phyloP scores from a whole-genome alignment of 108 stramenopile genomes.

The Poteriospumella lacustris region DNA sequence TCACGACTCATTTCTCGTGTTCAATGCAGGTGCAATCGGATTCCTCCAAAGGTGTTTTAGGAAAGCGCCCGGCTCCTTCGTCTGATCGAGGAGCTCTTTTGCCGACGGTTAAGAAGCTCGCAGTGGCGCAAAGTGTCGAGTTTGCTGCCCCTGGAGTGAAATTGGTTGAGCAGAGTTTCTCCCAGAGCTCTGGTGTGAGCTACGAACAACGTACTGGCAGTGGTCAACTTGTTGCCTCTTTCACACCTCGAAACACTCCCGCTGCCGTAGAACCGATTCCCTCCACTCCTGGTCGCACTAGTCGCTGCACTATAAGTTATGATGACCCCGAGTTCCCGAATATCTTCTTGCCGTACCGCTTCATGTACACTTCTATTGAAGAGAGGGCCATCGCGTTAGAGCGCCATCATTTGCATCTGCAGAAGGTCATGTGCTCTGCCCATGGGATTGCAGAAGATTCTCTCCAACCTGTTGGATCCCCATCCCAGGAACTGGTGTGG shows the following conservation, averaged over 20 bases:
- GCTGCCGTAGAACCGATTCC: neutral
- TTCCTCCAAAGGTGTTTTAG: neutral
- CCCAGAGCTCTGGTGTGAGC: too few relatives aligned
- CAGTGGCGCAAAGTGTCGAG: too few relatives aligned
- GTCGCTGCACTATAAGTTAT: neutral
- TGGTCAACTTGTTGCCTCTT: too few relatives aligned
- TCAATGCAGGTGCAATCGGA: neutral
- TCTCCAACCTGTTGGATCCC: slow-evolving; percentile 77
- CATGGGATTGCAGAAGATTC: slow-evolving; percentile 26
- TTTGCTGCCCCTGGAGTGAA: neutral
- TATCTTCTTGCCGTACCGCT: slow-evolving; percentile 59
- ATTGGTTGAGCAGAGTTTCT: neutral
- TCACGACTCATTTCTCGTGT: neutral
- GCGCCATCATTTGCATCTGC: slow-evolving; percentile 47
- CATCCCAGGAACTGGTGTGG: slow-evolving; percentile 69
- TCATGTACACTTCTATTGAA: slow-evolving; percentile 85
- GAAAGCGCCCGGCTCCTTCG: neutral
- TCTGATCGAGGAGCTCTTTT: neutral
- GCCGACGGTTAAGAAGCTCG: neutral
- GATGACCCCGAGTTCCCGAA: slow-evolving; percentile 4
- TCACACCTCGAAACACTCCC: neutral
- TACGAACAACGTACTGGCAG: too few relatives aligned
- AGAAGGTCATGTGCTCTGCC: neutral
- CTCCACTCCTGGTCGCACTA: neutral
- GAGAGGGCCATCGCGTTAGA: slow-evolving; percentile 72